Base-by-base conservation (phyloP, 768 basidiomycete genomes). In the Suillus cothurnatus region DNA sequence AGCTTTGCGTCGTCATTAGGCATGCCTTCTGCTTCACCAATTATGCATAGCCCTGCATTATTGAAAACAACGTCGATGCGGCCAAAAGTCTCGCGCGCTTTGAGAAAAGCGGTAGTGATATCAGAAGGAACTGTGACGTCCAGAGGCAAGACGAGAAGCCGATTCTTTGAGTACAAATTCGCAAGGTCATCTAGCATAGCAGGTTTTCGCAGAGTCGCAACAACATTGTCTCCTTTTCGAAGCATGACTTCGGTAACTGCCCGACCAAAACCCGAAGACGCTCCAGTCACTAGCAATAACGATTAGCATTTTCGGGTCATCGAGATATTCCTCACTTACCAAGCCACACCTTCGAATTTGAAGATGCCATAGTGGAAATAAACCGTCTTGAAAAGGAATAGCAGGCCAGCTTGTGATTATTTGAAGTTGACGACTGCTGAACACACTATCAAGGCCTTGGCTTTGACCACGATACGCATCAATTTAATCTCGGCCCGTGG, bases 21-120 rank as follows among this genome's bases (percentile, higher is more conserved):
- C 64, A 76, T 73, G 21, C 72, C 76, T 69, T 84, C 83, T 31
- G 77, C 71, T 66, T 82, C 81, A 21, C 71, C 71, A 21, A 78
- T 60, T 34, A 77, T 62, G 9, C 66, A 71, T 49, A 67, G 67
- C 47, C 66, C 73, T 66, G 83, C 83, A 64, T 84, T 85, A 67
- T 79, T 83, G 66, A 80, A 77, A 6, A 84, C 82, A 58, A 84
- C 71, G 61, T 84, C 84, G 19, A 83, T 67, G 36, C 78, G 71
- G 6, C 81, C 82, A 70, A 83, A 84, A 17, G 67, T 68, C 34
- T 73, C 70, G 47, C 77, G 65, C 0, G 78, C 76, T 53, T 67
- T 65, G 17, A 66, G 68, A 64, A 84, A 85, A 0, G 76, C 80
- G 7, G 68, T 68, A 11, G 43, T 66, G 59, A 82, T 77, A 4